Percentiles rank a stretch among this genome's conserved stretches.
These are phyloP conservation scores for Rosellinia necatrix DNA, from an alignment of 2,329 filamentous ascomycete species.

Conservation along the genomic window DNA sequence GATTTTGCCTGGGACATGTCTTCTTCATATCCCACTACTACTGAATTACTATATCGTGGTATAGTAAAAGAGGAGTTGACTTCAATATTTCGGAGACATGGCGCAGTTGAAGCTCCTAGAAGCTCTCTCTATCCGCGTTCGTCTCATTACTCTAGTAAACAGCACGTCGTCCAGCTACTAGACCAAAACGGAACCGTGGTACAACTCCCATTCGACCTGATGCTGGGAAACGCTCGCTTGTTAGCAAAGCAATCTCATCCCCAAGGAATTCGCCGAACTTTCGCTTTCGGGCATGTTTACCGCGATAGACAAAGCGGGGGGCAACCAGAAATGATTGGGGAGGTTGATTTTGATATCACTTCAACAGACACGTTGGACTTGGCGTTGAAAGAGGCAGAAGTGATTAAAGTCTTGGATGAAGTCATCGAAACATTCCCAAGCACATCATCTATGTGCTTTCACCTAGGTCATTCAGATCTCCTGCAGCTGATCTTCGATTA, in stretches of 20 bases:
- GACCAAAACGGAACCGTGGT: conserved; percentile 85
- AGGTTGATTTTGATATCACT: conserved; percentile 97
- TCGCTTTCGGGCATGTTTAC: conserved; percentile 86
- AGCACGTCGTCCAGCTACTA: conserved; percentile 77
- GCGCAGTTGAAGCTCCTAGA: conserved; percentile 79
- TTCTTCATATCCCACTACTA: conserved; percentile 54
- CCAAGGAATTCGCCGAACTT: conserved; percentile 73
- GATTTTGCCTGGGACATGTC: conserved; percentile 80
- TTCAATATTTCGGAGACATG: conserved; percentile 84
- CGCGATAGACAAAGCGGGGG: conserved; percentile 78
- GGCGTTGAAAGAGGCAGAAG: conserved; percentile 88
- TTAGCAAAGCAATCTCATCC: conserved; percentile 72
- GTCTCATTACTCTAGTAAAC: conserved; percentile 67
- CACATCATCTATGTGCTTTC: conserved; percentile 80
- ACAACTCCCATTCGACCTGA: conserved; percentile 93
- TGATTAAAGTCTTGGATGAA: conserved; percentile 93
- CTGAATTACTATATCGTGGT: conserved; percentile 71
- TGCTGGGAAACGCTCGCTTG: conserved; percentile 82
- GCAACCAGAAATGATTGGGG: conserved; percentile 80
- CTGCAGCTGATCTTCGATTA: conserved; percentile 88
- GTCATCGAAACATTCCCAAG: conserved; percentile 81
- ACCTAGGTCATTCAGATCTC: conserved; percentile 86
- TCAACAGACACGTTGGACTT: conserved; percentile 80
- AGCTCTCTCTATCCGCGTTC: conserved; percentile 82
- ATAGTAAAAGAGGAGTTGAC: conserved; percentile 75